Evolutionary conservation across 345 rosid genomes (phyloP).

Genomic region (Populus tremula): DNA sequence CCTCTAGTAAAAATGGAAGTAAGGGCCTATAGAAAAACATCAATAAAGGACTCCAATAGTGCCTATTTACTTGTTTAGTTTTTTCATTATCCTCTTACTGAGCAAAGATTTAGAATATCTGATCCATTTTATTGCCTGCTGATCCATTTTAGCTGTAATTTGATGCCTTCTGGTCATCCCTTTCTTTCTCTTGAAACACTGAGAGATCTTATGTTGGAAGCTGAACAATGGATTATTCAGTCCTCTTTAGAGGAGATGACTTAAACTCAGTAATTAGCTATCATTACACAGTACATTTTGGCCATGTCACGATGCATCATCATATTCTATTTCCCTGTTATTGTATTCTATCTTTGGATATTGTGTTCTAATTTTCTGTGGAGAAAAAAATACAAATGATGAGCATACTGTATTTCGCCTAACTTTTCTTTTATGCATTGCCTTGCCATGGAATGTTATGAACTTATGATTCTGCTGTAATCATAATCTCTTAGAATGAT

Average conservation of each 20-base stretch:
- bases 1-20: slow-evolving; percentile 11
- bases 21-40: slow-evolving; percentile 19
- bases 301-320: background rate
- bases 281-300: background rate
- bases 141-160: no score
- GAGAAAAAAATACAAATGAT: background rate
- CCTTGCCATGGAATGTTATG: background rate
- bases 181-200: background rate
- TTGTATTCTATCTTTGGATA: background rate
- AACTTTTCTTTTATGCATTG: background rate
- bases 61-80: background rate
- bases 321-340: background rate
- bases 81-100: background rate
- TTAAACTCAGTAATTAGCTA: background rate
- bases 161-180: background rate
- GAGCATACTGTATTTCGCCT: background rate
- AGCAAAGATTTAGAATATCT: background rate
- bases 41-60: background rate
- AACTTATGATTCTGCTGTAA: background rate
- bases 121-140: background rate
- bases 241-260: background rate
- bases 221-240: background rate
- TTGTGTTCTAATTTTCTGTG: background rate
- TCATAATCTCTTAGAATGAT: background rate
- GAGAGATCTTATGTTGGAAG: background rate